A percentile compares a stretch with the other conserved stretches of the same genome.
Evolutionary conservation across 768 basidiomycete species (phyloP).

Genomic region (Pleurotus cornucopiae): DNA sequence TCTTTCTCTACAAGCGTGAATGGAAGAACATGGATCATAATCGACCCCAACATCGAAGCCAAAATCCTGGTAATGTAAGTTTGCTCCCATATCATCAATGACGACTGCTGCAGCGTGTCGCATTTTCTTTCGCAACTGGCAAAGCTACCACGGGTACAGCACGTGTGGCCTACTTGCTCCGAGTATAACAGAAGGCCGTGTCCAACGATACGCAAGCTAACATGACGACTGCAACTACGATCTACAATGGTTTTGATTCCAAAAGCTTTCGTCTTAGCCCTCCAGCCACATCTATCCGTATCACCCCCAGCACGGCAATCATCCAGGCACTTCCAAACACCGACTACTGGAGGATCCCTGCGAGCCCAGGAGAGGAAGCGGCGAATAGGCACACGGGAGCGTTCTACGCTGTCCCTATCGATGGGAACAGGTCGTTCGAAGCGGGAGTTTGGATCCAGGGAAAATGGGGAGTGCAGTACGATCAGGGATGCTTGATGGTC

Average conservation of each 20-base stretch:
- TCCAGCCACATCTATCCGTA: background rate
- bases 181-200: background rate
- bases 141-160: background rate
- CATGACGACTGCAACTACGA: background rate
- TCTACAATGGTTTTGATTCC: background rate
- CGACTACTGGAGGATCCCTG: conserved; percentile 6
- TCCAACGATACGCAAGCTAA: background rate
- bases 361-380: background rate
- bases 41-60: background rate
- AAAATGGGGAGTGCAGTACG: conserved; percentile 10
- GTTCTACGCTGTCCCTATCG: conserved; percentile 1
- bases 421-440: background rate
- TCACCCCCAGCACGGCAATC: background rate
- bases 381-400: conserved; percentile 8
- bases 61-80: background rate
- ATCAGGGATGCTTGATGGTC: conserved; percentile 10
- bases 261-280: background rate
- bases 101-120: background rate
- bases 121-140: background rate
- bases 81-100: background rate
- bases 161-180: background rate
- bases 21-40: background rate
- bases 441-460: conserved; percentile 10
- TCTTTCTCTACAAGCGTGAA: too few species aligned
- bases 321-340: conserved; percentile 3